These are phyloP conservation scores for Stachybotrys echinatus DNA, from an alignment of 2,329 filamentous ascomycete species.

Conservation along the genomic window DNA sequence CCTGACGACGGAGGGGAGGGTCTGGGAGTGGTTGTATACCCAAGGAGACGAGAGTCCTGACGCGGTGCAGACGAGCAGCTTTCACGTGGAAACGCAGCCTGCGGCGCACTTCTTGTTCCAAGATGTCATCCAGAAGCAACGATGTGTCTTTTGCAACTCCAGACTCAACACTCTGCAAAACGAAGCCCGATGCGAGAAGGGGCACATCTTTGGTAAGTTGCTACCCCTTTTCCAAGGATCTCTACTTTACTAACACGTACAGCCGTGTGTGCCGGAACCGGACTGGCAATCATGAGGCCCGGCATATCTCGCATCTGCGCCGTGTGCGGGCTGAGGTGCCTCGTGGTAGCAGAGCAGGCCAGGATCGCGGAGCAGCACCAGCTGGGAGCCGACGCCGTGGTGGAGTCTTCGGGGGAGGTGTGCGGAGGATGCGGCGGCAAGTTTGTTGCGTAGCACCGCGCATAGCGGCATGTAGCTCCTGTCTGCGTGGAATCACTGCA, in stretches of 20 bases:
- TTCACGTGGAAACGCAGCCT: conserved; percentile 7
- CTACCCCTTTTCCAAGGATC: not conserved
- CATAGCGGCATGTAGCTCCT: no score
- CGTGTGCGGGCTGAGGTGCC: conserved; percentile 47
- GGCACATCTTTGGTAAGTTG: conserved; percentile 34
- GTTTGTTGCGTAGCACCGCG: conserved; percentile 33
- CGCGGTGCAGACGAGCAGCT: conserved; percentile 19
- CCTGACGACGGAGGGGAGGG: conserved; percentile 47
- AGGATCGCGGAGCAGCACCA: conserved; percentile 24
- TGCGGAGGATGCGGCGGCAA: conserved; percentile 38
- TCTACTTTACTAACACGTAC: conserved; percentile 2
- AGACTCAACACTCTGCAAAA: conserved; percentile 24
- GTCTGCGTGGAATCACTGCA: no score
- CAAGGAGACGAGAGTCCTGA: conserved; percentile 40
- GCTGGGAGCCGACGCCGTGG: conserved; percentile 18
- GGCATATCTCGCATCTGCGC: conserved; percentile 49
- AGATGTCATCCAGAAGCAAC: conserved; percentile 26
- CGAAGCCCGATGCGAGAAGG: conserved; percentile 31
- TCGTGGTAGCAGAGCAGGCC: conserved; percentile 37
- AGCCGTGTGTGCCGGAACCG: conserved; percentile 50
- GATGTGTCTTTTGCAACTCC: conserved; percentile 42
- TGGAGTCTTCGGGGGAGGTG: conserved; percentile 25
- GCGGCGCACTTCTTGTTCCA: conserved; percentile 32
- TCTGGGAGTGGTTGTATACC: conserved; percentile 58
- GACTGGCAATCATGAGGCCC: conserved; percentile 48